Conservation (phyloP, 495 filamentous ascomycete genomes). For the Hyaloscypha hepaticicola region DNA sequence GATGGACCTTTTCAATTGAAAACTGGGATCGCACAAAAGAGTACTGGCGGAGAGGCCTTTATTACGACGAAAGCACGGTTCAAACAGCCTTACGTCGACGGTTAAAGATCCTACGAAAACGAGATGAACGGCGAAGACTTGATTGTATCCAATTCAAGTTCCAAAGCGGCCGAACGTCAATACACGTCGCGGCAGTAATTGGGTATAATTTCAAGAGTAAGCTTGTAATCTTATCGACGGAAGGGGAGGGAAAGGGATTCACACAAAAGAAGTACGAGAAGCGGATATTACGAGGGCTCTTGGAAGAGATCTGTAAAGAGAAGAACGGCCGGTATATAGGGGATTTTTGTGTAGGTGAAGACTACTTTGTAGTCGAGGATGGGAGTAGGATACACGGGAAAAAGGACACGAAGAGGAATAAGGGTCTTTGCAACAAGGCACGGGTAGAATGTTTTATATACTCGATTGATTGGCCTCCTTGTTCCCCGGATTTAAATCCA, state of each 20-base stretch:
- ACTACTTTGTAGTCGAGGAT: slow-evolving; percentile 10
- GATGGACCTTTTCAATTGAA: no score
- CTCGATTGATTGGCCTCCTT: slow-evolving; percentile 20
- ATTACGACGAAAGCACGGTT: no score
- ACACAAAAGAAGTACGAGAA: slow-evolving; percentile 12
- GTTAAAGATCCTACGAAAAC: no score
- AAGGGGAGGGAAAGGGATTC: slow-evolving; percentile 12
- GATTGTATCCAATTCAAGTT: no score
- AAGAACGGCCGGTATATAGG: not conserved
- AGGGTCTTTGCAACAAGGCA: slow-evolving; percentile 13
- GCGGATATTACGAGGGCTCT: slow-evolving; percentile 8
- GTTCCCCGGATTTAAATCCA: slow-evolving; percentile 11
- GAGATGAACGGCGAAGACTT: no score
- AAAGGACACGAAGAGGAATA: slow-evolving; percentile 6
- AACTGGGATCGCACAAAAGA: no score
- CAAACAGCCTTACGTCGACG: no score
- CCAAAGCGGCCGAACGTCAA: no score
- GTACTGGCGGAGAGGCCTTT: no score
- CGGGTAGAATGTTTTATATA: slow-evolving; percentile 14
- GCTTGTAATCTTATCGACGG: not conserved
- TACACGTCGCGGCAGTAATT: slow-evolving; percentile 2
- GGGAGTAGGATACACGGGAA: slow-evolving; percentile 8
- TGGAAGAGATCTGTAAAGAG: not conserved
- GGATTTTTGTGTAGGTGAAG: not conserved
- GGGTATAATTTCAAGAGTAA: slow-evolving; percentile 6